phyloP scores from a whole-genome alignment of 2,329 filamentous ascomycete genomes.

The Diaporthe amygdali region DNA sequence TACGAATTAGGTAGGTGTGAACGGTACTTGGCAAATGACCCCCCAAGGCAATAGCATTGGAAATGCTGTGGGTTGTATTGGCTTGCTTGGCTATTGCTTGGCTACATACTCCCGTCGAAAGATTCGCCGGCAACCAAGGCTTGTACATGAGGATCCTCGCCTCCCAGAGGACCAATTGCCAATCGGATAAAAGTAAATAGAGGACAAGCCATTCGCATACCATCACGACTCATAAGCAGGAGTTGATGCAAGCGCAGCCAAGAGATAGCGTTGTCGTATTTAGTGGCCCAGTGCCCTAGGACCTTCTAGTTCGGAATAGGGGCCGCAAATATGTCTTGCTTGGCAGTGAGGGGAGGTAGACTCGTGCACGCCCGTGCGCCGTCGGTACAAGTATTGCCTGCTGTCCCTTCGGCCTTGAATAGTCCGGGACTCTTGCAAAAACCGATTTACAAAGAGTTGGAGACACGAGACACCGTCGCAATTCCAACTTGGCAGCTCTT shows the following conservation, averaged over 20 bases:
- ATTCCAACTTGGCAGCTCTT: not conserved
- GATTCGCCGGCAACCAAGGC: not conserved
- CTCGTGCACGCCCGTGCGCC: not conserved
- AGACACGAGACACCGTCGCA: not conserved
- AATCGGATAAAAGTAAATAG: not conserved
- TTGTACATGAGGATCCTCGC: not conserved
- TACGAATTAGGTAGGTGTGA: slow-evolving; percentile 18
- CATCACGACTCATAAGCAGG: not conserved
- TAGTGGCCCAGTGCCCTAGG: not conserved
- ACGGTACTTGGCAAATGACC: not conserved
- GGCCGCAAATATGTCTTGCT: not conserved
- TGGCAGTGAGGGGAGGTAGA: slow-evolving; percentile 8
- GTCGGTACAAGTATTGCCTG: slow-evolving; percentile 2
- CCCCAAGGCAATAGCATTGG: not conserved
- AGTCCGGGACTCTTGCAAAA: not conserved
- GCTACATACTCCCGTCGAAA: not conserved
- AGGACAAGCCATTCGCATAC: not conserved
- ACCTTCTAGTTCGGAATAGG: slow-evolving; percentile 13
- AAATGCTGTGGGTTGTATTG: not conserved
- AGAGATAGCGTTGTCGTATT: slow-evolving; percentile 11
- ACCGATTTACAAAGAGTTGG: not conserved
- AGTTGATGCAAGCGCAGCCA: slow-evolving; percentile 9
- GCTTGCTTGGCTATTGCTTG: slow-evolving; percentile 17
- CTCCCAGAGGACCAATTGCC: not conserved
- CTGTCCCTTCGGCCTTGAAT: not conserved